Evolutionary conservation across 23 red algal genomes (phyloP).

Genomic region (Gracilaria gracilis): DNA sequence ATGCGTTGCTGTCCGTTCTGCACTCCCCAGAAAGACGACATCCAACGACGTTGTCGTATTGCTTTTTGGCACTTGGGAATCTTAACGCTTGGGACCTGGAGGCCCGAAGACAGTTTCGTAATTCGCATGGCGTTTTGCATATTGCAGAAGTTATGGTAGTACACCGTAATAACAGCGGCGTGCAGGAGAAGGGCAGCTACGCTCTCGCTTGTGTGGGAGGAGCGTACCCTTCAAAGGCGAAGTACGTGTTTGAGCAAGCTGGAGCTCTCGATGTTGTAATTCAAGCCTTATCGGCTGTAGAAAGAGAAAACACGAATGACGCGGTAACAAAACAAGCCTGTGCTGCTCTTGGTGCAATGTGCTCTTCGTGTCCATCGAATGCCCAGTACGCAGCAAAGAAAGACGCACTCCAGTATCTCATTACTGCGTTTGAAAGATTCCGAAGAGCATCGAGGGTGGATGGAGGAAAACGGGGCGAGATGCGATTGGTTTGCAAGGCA

Average conservation of each 20-base stretch:
- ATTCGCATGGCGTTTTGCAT: slow-evolving; percentile 63
- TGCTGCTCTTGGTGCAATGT: slow-evolving; percentile 74
- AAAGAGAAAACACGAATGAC: slow-evolving; percentile 45
- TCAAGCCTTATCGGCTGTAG: slow-evolving; percentile 45
- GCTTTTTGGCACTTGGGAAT: slow-evolving; percentile 75
- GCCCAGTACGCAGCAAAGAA: slow-evolving; percentile 57
- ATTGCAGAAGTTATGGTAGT: slow-evolving; percentile 61
- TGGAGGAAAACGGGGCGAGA: slow-evolving; percentile 70
- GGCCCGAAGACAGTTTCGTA: slow-evolving; percentile 64
- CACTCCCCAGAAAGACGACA: slow-evolving; percentile 63
- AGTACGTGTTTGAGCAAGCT: slow-evolving; percentile 59
- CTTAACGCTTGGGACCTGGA: slow-evolving; percentile 78
- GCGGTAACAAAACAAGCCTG: slow-evolving; percentile 78
- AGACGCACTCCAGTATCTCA: slow-evolving; percentile 51
- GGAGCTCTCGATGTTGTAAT: slow-evolving; percentile 69
- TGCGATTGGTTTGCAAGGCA: slow-evolving; percentile 74
- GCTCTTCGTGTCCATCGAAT: slow-evolving; percentile 62
- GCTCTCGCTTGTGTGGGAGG: slow-evolving; percentile 74
- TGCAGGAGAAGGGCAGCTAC: slow-evolving; percentile 83
- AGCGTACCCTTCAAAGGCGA: slow-evolving; percentile 65
- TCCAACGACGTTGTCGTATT: slow-evolving; percentile 72
- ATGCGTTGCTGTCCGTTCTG: slow-evolving; percentile 50
- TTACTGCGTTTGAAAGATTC: slow-evolving; percentile 72
- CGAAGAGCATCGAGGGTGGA: slow-evolving; percentile 55
- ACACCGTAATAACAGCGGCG: slow-evolving; percentile 57